Evolutionary conservation across 225 moss, liverwort and hornwort species (phyloP).

Genomic region (Thuidium tamariscinum): DNA sequence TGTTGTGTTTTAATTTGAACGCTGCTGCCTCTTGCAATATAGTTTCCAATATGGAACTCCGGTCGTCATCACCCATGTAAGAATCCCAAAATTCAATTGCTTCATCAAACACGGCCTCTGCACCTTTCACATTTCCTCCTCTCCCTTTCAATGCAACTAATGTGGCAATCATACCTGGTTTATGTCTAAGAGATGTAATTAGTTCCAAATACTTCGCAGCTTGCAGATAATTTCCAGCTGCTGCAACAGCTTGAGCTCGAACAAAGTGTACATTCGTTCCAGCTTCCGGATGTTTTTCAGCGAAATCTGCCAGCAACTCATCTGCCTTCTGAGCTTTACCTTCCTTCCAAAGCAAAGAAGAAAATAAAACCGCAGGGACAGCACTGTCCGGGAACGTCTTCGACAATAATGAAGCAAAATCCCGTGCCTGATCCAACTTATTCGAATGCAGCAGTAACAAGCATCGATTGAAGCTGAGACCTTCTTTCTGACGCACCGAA

Average conservation of each 20-base stretch:
- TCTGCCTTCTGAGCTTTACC: constrained; percentile 73
- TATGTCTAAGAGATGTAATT: constrained; percentile 54
- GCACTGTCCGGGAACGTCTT: constrained; percentile 64
- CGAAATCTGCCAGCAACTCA: constrained; percentile 66
- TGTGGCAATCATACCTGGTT: constrained; percentile 79
- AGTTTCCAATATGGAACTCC: constrained; percentile 18
- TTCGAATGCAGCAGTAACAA: constrained; percentile 78
- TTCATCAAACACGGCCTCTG: constrained; percentile 74
- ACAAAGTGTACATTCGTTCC: constrained; percentile 55
- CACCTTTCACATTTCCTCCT: constrained; percentile 71
- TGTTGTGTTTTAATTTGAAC: constrained; percentile 90
- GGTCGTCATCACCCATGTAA: constrained; percentile 69
- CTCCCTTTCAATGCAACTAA: constrained; percentile 72
- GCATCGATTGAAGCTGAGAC: constrained; percentile 74
- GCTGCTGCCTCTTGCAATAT: constrained; percentile 64
- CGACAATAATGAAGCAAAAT: constrained; percentile 51
- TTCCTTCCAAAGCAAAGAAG: constrained; percentile 72
- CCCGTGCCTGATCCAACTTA: constrained; percentile 87
- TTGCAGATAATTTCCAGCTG: constrained; percentile 58
- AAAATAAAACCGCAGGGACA: constrained; percentile 56
- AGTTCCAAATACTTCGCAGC: constrained; percentile 77
- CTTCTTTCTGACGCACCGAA: constrained; percentile 77
- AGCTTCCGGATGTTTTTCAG: constrained; percentile 44
- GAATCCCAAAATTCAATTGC: constrained; percentile 81
- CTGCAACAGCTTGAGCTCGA: constrained; percentile 72